A percentile compares a stretch with the other conserved stretches of the same genome.
Evolutionary conservation across 306 rosid genomes (phyloP).

Genomic region (Astragalus glycyphyllos): DNA sequence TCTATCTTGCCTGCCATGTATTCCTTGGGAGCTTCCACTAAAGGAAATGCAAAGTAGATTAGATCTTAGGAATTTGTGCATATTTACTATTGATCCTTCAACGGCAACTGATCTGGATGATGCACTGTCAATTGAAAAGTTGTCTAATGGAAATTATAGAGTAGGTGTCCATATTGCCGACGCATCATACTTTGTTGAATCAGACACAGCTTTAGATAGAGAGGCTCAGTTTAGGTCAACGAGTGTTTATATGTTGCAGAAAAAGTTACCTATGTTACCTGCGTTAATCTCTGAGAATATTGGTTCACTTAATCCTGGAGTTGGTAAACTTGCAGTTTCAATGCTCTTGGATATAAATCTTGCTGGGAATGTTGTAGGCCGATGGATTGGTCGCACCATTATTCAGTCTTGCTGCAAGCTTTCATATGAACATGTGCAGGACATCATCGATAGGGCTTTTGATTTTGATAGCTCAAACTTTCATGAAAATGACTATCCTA

Average conservation of each 20-base stretch:
- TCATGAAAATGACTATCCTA: slow-evolving; percentile 49
- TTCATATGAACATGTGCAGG: slow-evolving; percentile 79
- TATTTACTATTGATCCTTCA: slow-evolving; percentile 86
- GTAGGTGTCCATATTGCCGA: slow-evolving; percentile 94
- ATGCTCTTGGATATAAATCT: slow-evolving; percentile 65
- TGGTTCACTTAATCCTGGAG: slow-evolving; percentile 87
- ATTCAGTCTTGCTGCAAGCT: slow-evolving; percentile 90
- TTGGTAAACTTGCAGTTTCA: slow-evolving; percentile 81
- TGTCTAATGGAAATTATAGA: slow-evolving; percentile 70
- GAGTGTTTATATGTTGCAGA: slow-evolving; percentile 70
- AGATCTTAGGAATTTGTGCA: slow-evolving; percentile 79
- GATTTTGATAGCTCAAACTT: slow-evolving; percentile 44
- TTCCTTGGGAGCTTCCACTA: slow-evolving; percentile 79
- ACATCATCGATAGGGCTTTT: slow-evolving; percentile 62
- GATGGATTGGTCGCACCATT: slow-evolving; percentile 86
- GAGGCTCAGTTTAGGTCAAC: slow-evolving; percentile 81
- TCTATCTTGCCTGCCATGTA: slow-evolving; percentile 61
- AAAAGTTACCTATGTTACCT: slow-evolving; percentile 83
- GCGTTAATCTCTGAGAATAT: slow-evolving; percentile 69
- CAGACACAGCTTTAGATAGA: slow-evolving; percentile 66
- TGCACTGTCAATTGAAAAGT: slow-evolving; percentile 80
- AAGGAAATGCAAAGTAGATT: slow-evolving; percentile 64
- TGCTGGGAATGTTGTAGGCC: slow-evolving; percentile 68
- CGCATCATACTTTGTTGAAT: slow-evolving; percentile 80
- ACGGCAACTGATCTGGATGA: slow-evolving; percentile 90